Base-by-base conservation (phyloP, 2,329 filamentous ascomycete genomes). In the Pseudocercospora macadamiae region DNA sequence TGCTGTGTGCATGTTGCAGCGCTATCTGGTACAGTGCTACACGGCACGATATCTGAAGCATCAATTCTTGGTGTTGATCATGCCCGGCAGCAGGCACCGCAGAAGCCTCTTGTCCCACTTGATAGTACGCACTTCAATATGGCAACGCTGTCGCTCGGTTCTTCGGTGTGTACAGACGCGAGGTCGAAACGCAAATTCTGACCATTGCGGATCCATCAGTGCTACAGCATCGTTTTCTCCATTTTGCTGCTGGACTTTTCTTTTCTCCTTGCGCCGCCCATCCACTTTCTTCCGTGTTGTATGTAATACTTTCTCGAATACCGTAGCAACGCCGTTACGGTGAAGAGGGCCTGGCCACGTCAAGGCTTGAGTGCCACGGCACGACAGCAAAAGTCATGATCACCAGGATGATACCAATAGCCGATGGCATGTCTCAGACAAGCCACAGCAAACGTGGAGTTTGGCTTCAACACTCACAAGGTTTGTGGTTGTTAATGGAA, bases 101-200 rank as follows among this genome's bases (percentile, higher is more conserved):
- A 65, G 55, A 59, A 54, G 61, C 61, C 61, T 47, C 48, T 57
- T 51, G 62, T 64, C 55, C 51, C 62, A 64, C 60, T 60, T 12
- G 52, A 47, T 62, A 44, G 55, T 55, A 34, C 16, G 59, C 55
- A 54, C 49, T 53, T 44, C 32, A 51, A 59, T 57, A 36, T 23
- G 47, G 47, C 51, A 51, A 49, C 55, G n/a, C n/a, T n/a, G 36
- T 59, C 55, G 21, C 42, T 64, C 57, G 60, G 55, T 63, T 54
- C 49, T 36, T 55, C 54, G 56, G 54, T 54, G 59, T 59, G 59
- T 49, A 64, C 62, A 60, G 58, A 57, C 55, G 55, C 55, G 55
- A 61, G 26, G 25, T 53, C 57, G 59, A 64, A 58, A 65, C 63
- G 57, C 59, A 60, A 60, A 58, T 59, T 60, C 53, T 60, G 59